Conservation (phyloP, 2,329 filamentous ascomycete species). For the Hypoxylon sp. region DNA sequence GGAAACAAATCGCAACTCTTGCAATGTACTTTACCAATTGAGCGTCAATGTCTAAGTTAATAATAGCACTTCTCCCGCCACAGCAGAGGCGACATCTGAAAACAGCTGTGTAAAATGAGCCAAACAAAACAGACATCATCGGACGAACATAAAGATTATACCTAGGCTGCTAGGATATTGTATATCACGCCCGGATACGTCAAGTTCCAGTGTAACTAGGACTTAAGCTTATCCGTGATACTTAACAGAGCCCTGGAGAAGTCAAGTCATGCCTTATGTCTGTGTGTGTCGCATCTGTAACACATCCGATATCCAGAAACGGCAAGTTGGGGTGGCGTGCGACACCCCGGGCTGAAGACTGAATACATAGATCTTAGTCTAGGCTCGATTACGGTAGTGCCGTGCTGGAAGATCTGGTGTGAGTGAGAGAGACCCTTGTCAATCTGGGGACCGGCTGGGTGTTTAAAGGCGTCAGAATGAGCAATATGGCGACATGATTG, state of each 20-base stretch:
- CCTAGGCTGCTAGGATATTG: slow-evolving; percentile 6
- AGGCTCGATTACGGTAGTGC: slow-evolving; percentile 19
- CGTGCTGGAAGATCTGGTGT: slow-evolving; percentile 34
- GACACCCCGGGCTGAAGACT: slow-evolving; percentile 21
- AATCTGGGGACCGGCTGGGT: slow-evolving; percentile 20
- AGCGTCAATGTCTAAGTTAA: not conserved
- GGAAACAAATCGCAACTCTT: slow-evolving; percentile 8
- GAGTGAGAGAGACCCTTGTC: slow-evolving; percentile 35
- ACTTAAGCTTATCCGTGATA: slow-evolving; percentile 24
- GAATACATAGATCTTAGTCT: slow-evolving; percentile 12
- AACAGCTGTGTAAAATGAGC: slow-evolving; percentile 8
- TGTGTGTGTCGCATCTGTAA: slow-evolving; percentile 46
- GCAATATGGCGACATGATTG: slow-evolving; percentile 25
- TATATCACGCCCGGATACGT: slow-evolving; percentile 34
- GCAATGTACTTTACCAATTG: not conserved
- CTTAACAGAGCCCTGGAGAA: slow-evolving; percentile 6
- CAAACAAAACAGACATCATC: slow-evolving; percentile 26
- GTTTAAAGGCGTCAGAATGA: slow-evolving; percentile 6
- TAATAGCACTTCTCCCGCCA: slow-evolving; percentile 8
- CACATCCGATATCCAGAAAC: slow-evolving; percentile 43
- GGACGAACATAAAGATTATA: slow-evolving; percentile 25
- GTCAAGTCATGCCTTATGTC: slow-evolving; percentile 25
- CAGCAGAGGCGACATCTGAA: not conserved
- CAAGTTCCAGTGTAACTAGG: slow-evolving; percentile 28
- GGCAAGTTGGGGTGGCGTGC: slow-evolving; percentile 34